phyloP scores from a whole-genome alignment of 2,329 filamentous ascomycete species.

The Daldinia sp. region DNA sequence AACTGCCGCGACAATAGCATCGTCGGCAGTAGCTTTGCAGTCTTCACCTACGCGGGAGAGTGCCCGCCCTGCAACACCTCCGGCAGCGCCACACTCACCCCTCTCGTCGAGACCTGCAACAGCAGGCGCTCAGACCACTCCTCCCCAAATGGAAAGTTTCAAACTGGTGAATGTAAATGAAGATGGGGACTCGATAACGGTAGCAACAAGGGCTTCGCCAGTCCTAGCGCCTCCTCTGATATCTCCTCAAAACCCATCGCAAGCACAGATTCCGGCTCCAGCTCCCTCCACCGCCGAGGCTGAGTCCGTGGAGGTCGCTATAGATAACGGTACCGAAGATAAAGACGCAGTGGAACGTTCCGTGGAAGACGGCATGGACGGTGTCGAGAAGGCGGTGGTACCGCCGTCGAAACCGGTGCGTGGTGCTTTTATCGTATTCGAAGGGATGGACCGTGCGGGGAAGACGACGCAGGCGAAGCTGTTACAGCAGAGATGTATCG shows the following conservation, averaged over 20 bases:
- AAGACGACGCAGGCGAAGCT: conserved; percentile 89
- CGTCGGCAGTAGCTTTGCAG: conserved; percentile 46
- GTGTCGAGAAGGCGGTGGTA: conserved; percentile 28
- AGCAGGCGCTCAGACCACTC: not conserved
- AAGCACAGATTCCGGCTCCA: conserved; percentile 40
- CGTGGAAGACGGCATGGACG: conserved; percentile 33
- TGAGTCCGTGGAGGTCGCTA: conserved; percentile 6
- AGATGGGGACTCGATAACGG: conserved; percentile 30
- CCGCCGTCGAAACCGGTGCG: conserved; percentile 50
- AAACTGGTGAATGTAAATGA: conserved; percentile 1
- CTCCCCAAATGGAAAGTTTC: not conserved
- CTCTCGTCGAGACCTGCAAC: conserved; percentile 12
- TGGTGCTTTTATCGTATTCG: conserved; percentile 82
- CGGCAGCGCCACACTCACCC: conserved; percentile 15
- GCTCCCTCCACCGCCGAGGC: conserved; percentile 3
- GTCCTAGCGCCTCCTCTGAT: conserved; percentile 44
- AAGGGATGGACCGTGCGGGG: conserved; percentile 88
- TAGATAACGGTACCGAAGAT: not conserved
- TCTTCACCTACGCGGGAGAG: conserved; percentile 33
- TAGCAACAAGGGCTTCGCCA: conserved; percentile 22
- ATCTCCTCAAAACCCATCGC: conserved; percentile 39
- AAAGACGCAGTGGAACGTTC: not conserved
- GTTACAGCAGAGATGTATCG: conserved; percentile 64
- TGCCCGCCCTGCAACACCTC: conserved; percentile 18
- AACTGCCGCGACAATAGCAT: conserved; percentile 56